Evolutionary conservation across 345 rosid genomes (phyloP), one percentile per base, ranked within the genome.

Genomic region (Citrus australasica): DNA sequence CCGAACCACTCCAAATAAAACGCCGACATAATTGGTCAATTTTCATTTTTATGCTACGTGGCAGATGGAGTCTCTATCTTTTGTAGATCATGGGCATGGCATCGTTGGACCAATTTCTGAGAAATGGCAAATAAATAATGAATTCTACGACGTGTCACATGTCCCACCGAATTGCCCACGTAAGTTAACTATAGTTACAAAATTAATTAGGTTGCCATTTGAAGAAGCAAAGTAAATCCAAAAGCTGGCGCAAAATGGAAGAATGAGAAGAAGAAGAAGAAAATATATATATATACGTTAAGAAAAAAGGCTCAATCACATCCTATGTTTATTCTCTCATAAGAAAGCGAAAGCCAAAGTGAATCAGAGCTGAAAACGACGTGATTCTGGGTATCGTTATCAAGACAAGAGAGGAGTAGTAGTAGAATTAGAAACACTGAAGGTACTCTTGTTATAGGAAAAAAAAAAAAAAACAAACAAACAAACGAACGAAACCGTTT

Each of bases 281-380:
- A 37, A 7, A 7, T 37, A 7, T 46, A 13, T 46, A 7, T 37
- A 7, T 46, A 13, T 46, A 46, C 51, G 30, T 60, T 60, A 4
- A 60, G 3, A 32, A 32, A 64, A 30, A 28, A 11, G 1, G 7
- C 67, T 63, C 4, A 7, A 4, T 63, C 22, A 30, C 37, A 30
- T 63, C 67, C 38, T 30, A 10, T 67, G 51, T 22, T 67, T 37
- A 67, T 17, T 46, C 13, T 1, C 9, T 7, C 4, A 10, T 46
- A 27, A 69, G 58, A 33, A 73, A 33, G 66, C 24, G n/a, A 51
- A 19, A 19, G 8, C 5, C n/a, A 6, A 38, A 67, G 24, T 7
- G 53, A 76, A 81, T 76, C 64, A 66, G 77, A 33, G 58, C 3
- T 17, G 76, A 80, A 55, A 76, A 71, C 46, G 77, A 80, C 72